Percentiles rank a stretch among this genome's conserved stretches.
These are phyloP conservation scores for Scutellaria baicalensis DNA, from an alignment of 257 asterid species.

Conservation along the genomic window DNA sequence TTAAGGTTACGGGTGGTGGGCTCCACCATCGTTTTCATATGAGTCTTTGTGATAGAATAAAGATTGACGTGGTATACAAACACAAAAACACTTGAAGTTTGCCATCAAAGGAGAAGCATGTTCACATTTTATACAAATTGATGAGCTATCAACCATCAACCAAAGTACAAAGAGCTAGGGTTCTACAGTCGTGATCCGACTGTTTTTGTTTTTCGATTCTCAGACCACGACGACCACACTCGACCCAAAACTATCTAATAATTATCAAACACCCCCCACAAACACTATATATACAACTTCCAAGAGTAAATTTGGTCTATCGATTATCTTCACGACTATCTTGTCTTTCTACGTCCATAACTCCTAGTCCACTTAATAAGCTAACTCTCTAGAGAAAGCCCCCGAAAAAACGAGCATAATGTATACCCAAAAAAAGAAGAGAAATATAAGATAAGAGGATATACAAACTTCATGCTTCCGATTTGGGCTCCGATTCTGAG, in stretches of 20 bases:
- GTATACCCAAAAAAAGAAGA: conserved; percentile 20
- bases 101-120: conserved; percentile 34
- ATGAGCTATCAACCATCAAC: conserved; percentile 9
- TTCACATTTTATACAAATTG: conserved; percentile 18
- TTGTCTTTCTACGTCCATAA: conserved; percentile 7
- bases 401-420: conserved; percentile 13
- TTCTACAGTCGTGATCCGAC: conserved; percentile 1
- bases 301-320: not conserved
- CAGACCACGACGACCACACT: not conserved
- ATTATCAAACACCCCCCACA: conserved; percentile 25
- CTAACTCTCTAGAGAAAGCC: conserved; percentile 20
- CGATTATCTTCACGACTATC: too few relatives aligned
- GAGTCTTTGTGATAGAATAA: too few relatives aligned
- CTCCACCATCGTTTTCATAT: too few relatives aligned
- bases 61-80: not conserved
- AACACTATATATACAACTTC: conserved; percentile 32
- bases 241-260: conserved; percentile 3
- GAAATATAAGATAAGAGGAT: conserved; percentile 1
- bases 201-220: not conserved
- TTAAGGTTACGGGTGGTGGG: too few relatives aligned
- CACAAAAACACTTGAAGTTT: conserved; percentile 9
- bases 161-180: conserved; percentile 4
- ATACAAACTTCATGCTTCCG: conserved; percentile 37
- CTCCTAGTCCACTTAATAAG: conserved; percentile 14
- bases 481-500: conserved; percentile 40